These are phyloP conservation scores for Lactarius deliciosus DNA, from an alignment of 768 basidiomycete genomes.

Conservation along the genomic window DNA sequence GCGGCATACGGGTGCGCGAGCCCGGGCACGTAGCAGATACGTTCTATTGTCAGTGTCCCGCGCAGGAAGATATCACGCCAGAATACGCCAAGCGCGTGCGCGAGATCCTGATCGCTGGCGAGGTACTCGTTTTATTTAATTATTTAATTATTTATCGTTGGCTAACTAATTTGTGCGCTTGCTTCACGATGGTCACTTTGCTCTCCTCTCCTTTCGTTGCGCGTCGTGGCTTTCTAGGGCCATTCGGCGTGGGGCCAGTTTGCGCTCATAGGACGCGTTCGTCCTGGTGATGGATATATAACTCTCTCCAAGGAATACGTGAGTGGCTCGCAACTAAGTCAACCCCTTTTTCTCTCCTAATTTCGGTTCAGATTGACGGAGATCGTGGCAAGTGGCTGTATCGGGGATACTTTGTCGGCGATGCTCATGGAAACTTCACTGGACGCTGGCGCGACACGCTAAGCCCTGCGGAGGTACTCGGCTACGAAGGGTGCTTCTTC, in stretches of 20 bases:
- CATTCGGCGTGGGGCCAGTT: constrained; percentile 94
- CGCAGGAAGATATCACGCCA: constrained; percentile 14
- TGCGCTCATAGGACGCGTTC: constrained; percentile 72
- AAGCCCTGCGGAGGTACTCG: constrained; percentile 56
- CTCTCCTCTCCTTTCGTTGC: neutral
- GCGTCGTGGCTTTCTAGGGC: constrained; percentile 47
- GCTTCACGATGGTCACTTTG: neutral
- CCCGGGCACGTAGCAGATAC: constrained; percentile 37
- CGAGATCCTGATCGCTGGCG: constrained; percentile 73
- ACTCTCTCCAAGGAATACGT: constrained; percentile 87
- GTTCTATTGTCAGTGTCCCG: constrained; percentile 34
- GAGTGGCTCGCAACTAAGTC: constrained; percentile 25
- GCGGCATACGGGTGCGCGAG: constrained; percentile 50
- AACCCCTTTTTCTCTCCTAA: constrained; percentile 25
- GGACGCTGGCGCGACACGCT: constrained; percentile 88
- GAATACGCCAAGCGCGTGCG: constrained; percentile 36
- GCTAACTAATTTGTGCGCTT: neutral
- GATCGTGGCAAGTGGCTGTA: constrained; percentile 85
- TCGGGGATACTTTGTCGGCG: constrained; percentile 77
- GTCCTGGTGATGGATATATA: constrained; percentile 78
- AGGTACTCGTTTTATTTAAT: constrained; percentile 43
- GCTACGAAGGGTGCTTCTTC: constrained; percentile 86
- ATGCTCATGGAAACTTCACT: constrained; percentile 64
- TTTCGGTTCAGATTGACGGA: constrained; percentile 51
- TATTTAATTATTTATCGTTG: neutral